Base-by-base conservation (phyloP, 1,139 yeast genomes). In the Waltiozyma sp. region DNA sequence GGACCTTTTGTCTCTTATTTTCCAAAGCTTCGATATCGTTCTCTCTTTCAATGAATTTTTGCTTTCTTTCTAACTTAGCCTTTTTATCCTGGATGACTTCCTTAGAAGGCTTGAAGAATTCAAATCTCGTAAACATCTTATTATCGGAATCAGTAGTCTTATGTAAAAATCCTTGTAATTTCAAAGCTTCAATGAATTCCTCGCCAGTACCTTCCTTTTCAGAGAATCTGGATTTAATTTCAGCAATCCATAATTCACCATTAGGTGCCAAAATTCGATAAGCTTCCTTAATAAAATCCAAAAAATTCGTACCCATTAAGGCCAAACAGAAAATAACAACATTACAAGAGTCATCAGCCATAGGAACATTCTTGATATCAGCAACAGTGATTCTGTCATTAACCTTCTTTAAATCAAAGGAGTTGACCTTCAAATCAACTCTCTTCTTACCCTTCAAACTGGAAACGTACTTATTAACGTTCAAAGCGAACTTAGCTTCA, bases 171-270 rank as follows among this genome's bases (percentile, higher is more conserved):
- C 97, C 98, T 52, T 77, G 64, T 44, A 77, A 65, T 60, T 85
- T 85, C 52, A 91, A 67, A 1, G 85, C 77, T 37, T 83, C 75
- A 16, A 83, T 87, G 63, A 91, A 91, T 53, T 85, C 89, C 21
- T 73, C 72, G 21, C 89, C 88, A 39, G 73, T 71, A 18, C 89
- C 88, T 36, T 72, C 61, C 35, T 58, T 64, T 43, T 75, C 96
- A 2, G 77, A 69, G 56, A 91, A 87, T 55, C 99, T 71, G 1
- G 96, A 86, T 64, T 91, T 91, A 63, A 91, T 93, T 60, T 91
- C 99, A 1, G 97, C 94, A 46, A 91, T 87, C 98, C 98, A 93
- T 41, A 91, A 66, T 58, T 89, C 96, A 19, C 99, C 98, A 47
- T 86, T 72, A 38, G 96, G 96, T 13, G 88, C 81, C 45, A 91